Evolutionary conservation across 2,329 filamentous ascomycete genomes (phyloP), one percentile per base, ranked within the genome.

Genomic region (Colletotrichum filicis): DNA sequence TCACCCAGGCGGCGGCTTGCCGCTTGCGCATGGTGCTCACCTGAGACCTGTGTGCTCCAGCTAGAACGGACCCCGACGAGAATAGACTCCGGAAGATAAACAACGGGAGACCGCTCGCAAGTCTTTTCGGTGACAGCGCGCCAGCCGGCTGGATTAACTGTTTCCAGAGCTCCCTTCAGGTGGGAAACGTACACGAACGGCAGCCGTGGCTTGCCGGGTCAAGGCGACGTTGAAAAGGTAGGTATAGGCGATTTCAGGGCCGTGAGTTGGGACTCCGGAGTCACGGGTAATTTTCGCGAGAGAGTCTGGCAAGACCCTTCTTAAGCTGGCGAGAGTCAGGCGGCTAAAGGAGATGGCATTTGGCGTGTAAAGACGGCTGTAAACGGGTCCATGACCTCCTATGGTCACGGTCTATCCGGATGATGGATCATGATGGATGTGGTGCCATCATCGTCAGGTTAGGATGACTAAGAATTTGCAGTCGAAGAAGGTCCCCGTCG

Each of bases 51-150:
- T 42, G 65, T 42, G 42, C 42, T 42, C 46, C 56, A 55, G 55
- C 42, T 32, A 69, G 56, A 46, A 32, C 19, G 22, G 28, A n/a
- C 11, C 28, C 49, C 26, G 60, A 52, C 56, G 37, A 71, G 55
- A 60, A 70, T 53, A 70, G 22, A 28, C 56, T 61, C 52, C 52
- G 24, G 26, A 70, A 35, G 30, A 70, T 42, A 73, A 28, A 28
- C 49, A 66, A 56, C 30, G 42, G 5, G n/a, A 35, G 46, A 24
- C 30, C 26, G 32, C 37, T 60, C 24, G 26, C 30, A 35, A 62
- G 66, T 42, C 52, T 65, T 52, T 37, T 55, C 30, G 70, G 60
- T 73, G 71, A 73, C 71, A 73, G 71, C 66, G n/a, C 60, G 61
- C 55, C 28, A 37, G 53, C 35, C 37, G 26, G 28, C n/a, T 14